A percentile compares a stretch with the other conserved stretches of the same genome.
Conservation (phyloP, 2,329 filamentous ascomycete species). For the Fusarium robinianum region DNA sequence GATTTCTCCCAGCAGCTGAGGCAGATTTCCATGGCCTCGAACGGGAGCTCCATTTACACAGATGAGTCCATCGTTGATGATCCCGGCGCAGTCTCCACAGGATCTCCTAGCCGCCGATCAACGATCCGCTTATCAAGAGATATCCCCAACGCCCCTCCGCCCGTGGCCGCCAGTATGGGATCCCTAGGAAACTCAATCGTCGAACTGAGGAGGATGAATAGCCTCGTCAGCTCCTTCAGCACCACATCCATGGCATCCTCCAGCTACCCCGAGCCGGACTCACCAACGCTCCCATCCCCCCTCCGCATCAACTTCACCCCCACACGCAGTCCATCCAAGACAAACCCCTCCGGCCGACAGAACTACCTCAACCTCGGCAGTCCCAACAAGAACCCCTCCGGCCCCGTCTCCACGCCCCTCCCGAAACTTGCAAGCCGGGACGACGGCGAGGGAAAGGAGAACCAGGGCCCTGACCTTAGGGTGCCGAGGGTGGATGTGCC, state of each 20-base stretch:
- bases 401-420: neutral
- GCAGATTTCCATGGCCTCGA: slow-evolving; percentile 29
- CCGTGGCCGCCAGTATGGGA: slow-evolving; percentile 9
- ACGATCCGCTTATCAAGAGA: slow-evolving; percentile 21
- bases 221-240: slow-evolving; percentile 53
- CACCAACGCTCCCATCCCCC: slow-evolving; percentile 46
- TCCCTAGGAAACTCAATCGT: slow-evolving; percentile 51
- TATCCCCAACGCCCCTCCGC: slow-evolving; percentile 2
- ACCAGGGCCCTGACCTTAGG: slow-evolving; percentile 25
- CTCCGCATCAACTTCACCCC: slow-evolving; percentile 46
- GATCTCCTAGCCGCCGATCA: slow-evolving; percentile 32
- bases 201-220: slow-evolving; percentile 63
- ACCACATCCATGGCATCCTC: slow-evolving; percentile 44
- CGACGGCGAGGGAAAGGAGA: slow-evolving; percentile 38
- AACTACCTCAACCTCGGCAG: slow-evolving; percentile 53
- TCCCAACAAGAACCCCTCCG: slow-evolving; percentile 24
- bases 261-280: slow-evolving; percentile 38
- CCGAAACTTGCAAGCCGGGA: slow-evolving; percentile 21
- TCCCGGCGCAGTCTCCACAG: slow-evolving; percentile 24
- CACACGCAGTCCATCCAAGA: slow-evolving; percentile 35
- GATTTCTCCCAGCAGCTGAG: slow-evolving; percentile 27
- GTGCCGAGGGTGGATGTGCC: slow-evolving; percentile 21
- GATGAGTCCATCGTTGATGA: slow-evolving; percentile 18
- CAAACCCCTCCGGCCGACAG: slow-evolving; percentile 44
- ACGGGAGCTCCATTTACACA: slow-evolving; percentile 35